Conservation (phyloP, 352 stramenopile genomes). For the Pythium sp. region DNA sequence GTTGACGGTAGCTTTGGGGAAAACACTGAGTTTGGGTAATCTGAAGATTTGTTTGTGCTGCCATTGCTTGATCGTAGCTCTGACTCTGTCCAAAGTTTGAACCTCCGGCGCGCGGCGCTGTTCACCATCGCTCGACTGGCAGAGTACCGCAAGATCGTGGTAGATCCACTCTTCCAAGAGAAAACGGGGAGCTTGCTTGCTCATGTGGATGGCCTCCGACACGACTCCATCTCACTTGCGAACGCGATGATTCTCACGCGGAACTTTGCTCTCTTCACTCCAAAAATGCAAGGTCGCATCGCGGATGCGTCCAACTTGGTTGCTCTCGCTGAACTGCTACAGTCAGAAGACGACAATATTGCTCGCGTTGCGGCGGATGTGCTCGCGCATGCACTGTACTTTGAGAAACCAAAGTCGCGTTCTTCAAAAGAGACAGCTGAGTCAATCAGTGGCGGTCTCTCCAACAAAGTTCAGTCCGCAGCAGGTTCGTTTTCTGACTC, state of each 20-base stretch:
- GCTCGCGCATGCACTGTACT: slow-evolving; percentile 16
- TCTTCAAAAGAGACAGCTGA: not conserved
- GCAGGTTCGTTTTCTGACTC: not conserved
- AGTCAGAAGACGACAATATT: not conserved
- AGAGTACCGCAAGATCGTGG: slow-evolving; percentile 24
- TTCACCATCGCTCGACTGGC: slow-evolving; percentile 31
- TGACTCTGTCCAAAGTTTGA: not conserved
- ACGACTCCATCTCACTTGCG: slow-evolving; percentile 15
- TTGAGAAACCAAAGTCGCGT: slow-evolving; percentile 8
- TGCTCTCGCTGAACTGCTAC: slow-evolving; percentile 8
- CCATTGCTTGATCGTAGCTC: not conserved
- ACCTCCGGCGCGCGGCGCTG: slow-evolving; percentile 25
- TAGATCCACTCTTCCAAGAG: slow-evolving; percentile 30
- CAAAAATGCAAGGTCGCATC: slow-evolving; percentile 24
- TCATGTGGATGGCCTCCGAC: not conserved
- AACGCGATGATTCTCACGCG: slow-evolving; percentile 29
- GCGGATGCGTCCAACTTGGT: slow-evolving; percentile 19
- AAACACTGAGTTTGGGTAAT: not conserved
- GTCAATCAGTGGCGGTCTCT: not conserved
- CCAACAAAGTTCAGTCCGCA: not conserved
- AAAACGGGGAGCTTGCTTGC: slow-evolving; percentile 22
- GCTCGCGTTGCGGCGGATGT: slow-evolving; percentile 11
- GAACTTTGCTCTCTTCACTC: slow-evolving; percentile 26
- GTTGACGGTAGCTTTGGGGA: not conserved
- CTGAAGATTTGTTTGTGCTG: not conserved